phyloP scores from a whole-genome alignment of 306 rosid species.

The Fragaria ananassa region DNA sequence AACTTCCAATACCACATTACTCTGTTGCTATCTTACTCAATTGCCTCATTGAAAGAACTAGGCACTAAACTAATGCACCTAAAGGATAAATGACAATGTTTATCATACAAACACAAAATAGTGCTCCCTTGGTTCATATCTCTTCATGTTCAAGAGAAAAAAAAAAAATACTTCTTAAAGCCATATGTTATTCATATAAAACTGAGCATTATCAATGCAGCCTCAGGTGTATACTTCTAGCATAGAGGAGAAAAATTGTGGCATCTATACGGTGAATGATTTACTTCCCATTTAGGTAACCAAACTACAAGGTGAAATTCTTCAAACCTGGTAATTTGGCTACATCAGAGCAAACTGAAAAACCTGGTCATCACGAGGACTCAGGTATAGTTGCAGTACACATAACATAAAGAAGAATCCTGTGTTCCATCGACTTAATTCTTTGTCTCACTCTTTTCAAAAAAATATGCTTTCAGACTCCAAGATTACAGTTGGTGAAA shows the following conservation, averaged over 20 bases:
- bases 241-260: background rate
- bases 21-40: conserved; percentile 9
- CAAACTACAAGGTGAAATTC: background rate
- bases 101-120: background rate
- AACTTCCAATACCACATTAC: background rate
- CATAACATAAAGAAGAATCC: background rate
- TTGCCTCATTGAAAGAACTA: background rate
- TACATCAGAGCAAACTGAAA: too few species aligned
- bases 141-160: too few species aligned
- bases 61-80: background rate
- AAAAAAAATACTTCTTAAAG: too few species aligned
- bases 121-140: background rate
- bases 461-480: background rate
- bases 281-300: conserved; percentile 2
- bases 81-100: background rate
- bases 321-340: background rate
- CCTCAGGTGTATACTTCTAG: background rate
- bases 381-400: background rate
- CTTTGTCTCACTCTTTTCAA: background rate
- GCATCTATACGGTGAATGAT: background rate
- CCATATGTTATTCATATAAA: background rate
- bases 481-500: background rate
- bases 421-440: background rate
- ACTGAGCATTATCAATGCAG: background rate
- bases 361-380: background rate